A percentile compares a stretch with the other conserved stretches of the same genome.
Conservation (phyloP, 2,329 filamentous ascomycete species). For the Pyricularia sp. region DNA sequence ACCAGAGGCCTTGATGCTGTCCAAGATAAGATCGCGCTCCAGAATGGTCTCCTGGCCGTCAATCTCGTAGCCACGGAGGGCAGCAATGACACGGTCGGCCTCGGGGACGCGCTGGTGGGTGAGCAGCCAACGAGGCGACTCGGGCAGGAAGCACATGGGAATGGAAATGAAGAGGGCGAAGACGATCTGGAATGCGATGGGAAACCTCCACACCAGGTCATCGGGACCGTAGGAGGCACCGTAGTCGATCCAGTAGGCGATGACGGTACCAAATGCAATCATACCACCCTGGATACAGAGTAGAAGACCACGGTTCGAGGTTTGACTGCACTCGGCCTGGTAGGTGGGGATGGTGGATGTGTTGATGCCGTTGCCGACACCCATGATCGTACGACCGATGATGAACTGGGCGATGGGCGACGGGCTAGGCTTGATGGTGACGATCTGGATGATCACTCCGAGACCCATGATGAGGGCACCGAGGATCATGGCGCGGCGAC, state of each 20-base stretch:
- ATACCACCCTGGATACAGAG: slow-evolving; percentile 34
- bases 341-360: slow-evolving; percentile 5
- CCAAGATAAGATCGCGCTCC: slow-evolving; percentile 52
- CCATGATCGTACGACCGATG: slow-evolving; percentile 38
- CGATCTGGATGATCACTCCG: slow-evolving; percentile 50
- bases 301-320: slow-evolving; percentile 30
- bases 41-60: slow-evolving; percentile 43
- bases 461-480: slow-evolving; percentile 50
- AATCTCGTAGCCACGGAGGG: slow-evolving; percentile 18
- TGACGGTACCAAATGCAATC: slow-evolving; percentile 32
- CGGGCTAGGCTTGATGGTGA: slow-evolving; percentile 7
- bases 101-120: slow-evolving; percentile 19
- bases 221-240: slow-evolving; percentile 3
- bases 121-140: slow-evolving; percentile 22
- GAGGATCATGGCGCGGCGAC: slow-evolving; percentile 44
- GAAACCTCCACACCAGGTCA: slow-evolving; percentile 7
- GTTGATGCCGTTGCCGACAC: slow-evolving; percentile 41
- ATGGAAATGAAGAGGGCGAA: slow-evolving; percentile 25
- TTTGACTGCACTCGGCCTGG: slow-evolving; percentile 32
- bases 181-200: slow-evolving; percentile 9
- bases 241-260: slow-evolving; percentile 10
- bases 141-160: slow-evolving; percentile 22
- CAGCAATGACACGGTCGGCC: slow-evolving; percentile 19
- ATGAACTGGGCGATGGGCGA: slow-evolving; percentile 33
- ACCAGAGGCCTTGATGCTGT: slow-evolving; percentile 46